Evolutionary conservation across 306 rosid genomes (phyloP), one percentile per base, ranked within the genome.

Genomic region (Cicer arietinum): DNA sequence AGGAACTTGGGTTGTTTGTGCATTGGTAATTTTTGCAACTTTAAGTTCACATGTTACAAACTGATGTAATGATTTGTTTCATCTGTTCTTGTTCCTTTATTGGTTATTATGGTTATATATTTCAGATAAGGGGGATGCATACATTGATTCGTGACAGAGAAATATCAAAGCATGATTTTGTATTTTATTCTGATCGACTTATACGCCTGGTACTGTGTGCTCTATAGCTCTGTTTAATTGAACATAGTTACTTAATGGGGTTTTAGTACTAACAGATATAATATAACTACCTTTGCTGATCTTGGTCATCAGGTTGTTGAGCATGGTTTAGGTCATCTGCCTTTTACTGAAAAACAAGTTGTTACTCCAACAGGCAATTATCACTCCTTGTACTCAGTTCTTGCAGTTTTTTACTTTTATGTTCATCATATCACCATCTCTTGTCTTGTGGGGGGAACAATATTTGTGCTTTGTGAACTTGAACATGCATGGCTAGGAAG

Each of bases 101-200:
- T 70, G 66, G 72, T 73, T 86, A 3, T 76, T 86, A 3, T 67
- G 76, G 71, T 80, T 82, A 51, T 78, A 40, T 75, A 62, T 84
- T 82, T 52, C 93, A 94, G 99, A 90, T 92, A 67, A 87, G 99
- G 78, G 99, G 99, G 42, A 94, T 92, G 97, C 99, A 94, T 83
- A 94, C 97, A 16, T 80, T 94, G 86, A 94, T 94, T 78, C 90
- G 99, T 72, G 97, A 92, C 80, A 76, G 42, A 44, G 96, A 94
- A 10, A 92, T 94, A 86, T 94, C 97, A 30, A 94, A 94, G 83
- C 97, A 91, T 80, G 96, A 94, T 78, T 94, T 91, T 73, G 91
- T 91, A 48, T 94, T 94, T 88, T 94, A 94, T 81, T 94, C 98
- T 2, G 98, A 94, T 76, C 91, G 98, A 67, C 97, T 94, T 10